phyloP scores from a whole-genome alignment of 768 basidiomycete species.

The Panaeolus cyanescens region DNA sequence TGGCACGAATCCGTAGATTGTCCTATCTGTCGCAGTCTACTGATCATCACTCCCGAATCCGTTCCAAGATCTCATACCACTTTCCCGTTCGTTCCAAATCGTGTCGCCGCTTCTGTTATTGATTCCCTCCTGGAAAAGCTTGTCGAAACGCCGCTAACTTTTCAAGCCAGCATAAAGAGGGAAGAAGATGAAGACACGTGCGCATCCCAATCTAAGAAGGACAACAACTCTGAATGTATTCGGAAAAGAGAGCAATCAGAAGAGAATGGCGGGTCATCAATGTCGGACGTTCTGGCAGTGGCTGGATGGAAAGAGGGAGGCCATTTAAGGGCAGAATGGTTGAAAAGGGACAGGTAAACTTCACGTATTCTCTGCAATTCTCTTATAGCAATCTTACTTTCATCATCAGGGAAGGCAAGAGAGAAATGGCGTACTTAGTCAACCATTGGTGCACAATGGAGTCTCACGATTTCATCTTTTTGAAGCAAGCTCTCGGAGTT shows the following conservation, averaged over 20 bases:
- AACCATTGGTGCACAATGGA: conserved; percentile 50
- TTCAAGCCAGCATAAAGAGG: conserved; percentile 40
- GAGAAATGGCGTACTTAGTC: conserved; percentile 53
- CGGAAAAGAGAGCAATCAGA: conserved; percentile 42
- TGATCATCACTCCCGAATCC: conserved; percentile 53
- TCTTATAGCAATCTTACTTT: conserved; percentile 12
- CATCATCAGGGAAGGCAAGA: conserved; percentile 49
- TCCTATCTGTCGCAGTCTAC: conserved; percentile 61
- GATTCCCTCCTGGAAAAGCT: conserved; percentile 55
- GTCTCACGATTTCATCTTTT: conserved; percentile 50
- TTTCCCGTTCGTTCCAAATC: conserved; percentile 67
- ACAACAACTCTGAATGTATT: conserved; percentile 31
- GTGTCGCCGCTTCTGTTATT: conserved; percentile 53
- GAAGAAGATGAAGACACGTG: conserved; percentile 41
- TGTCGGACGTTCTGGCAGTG: conserved; percentile 32
- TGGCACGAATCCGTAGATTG: conserved; percentile 74
- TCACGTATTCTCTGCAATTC: background rate
- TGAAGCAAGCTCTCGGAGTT: conserved; percentile 59
- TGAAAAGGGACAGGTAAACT: conserved; percentile 52
- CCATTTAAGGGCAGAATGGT: conserved; percentile 54
- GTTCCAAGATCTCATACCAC: conserved; percentile 50
- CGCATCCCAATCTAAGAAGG: conserved; percentile 35
- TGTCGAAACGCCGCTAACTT: conserved; percentile 31
- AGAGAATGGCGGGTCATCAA: conserved; percentile 28
- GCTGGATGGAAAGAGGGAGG: conserved; percentile 58